A percentile compares a stretch with the other conserved stretches of the same genome.
Evolutionary conservation across 2,329 filamentous ascomycete species (phyloP).

Genomic region (Kalaharituber pfeilii): DNA sequence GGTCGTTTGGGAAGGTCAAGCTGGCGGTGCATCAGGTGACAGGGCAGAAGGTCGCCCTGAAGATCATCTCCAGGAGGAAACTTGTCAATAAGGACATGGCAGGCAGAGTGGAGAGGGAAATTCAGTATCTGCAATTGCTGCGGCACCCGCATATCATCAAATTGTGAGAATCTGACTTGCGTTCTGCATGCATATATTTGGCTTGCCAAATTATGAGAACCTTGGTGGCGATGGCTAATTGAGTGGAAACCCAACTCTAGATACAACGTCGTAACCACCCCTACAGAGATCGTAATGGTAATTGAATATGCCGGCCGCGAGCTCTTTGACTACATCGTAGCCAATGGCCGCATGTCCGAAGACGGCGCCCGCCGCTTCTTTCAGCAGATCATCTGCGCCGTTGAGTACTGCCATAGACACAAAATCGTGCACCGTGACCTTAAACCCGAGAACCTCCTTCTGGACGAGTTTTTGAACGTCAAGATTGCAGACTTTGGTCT

Average conservation of each 20-base stretch:
- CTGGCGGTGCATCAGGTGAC: slow-evolving; percentile 83
- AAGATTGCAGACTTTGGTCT: slow-evolving; percentile 98
- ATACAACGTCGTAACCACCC: slow-evolving; percentile 91
- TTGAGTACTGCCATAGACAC: slow-evolving; percentile 96
- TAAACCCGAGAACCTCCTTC: slow-evolving; percentile 88
- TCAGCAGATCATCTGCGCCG: slow-evolving; percentile 95
- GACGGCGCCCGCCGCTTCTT: slow-evolving; percentile 92
- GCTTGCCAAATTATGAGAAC: no score
- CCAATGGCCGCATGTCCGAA: slow-evolving; percentile 80
- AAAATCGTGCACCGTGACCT: slow-evolving; percentile 97
- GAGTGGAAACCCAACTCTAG: slow-evolving; percentile 36
- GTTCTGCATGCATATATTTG: slow-evolving; percentile 23
- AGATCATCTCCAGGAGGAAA: slow-evolving; percentile 94
- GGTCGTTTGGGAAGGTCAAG: slow-evolving; percentile 97
- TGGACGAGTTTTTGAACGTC: slow-evolving; percentile 91
- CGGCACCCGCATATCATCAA: slow-evolving; percentile 99
- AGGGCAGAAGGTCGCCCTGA: slow-evolving; percentile 87
- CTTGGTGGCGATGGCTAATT: slow-evolving; percentile 3
- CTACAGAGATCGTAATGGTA: slow-evolving; percentile 94
- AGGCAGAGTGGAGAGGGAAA: slow-evolving; percentile 89
- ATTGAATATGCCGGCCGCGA: slow-evolving; percentile 93
- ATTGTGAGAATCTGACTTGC: no score
- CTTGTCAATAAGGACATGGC: slow-evolving; percentile 96
- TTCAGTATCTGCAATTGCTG: slow-evolving; percentile 89
- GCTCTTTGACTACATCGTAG: slow-evolving; percentile 94